A percentile compares a stretch with the other conserved stretches of the same genome.
Conservation (phyloP, 148 eudicot species). For the Amaranthus palmeri region DNA sequence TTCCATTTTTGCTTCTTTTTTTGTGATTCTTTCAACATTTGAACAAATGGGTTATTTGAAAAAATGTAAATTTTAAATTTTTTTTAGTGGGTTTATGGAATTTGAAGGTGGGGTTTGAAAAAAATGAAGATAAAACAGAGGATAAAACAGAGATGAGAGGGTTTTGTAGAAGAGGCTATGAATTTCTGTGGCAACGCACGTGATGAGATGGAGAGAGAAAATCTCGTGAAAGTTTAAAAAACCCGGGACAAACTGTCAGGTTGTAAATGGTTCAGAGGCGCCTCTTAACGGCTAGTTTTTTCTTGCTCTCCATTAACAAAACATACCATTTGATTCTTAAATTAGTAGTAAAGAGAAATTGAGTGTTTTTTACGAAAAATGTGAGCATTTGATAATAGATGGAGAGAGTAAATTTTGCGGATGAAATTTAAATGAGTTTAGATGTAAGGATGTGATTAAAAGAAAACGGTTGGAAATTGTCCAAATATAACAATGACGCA, state of each 20-base stretch:
- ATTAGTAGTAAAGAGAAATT: too few species aligned
- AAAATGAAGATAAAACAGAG: constrained; percentile 7
- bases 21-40: constrained; percentile 16
- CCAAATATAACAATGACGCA: too few species aligned
- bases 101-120: not conserved
- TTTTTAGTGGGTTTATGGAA: not conserved
- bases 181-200: constrained; percentile 25
- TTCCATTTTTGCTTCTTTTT: constrained; percentile 36
- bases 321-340: too few species aligned
- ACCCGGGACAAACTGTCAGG: constrained; percentile 41
- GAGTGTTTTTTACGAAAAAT: too few species aligned
- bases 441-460: too few species aligned
- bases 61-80: not conserved
- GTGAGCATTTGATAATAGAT: too few species aligned
- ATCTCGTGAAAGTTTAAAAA: constrained; percentile 31
- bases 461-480: too few species aligned
- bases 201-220: constrained; percentile 25
- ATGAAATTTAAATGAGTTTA: too few species aligned
- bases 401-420: too few species aligned
- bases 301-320: not conserved
- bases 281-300: constrained; percentile 65
- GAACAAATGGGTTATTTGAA: not conserved
- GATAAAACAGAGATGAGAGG: constrained; percentile 14
- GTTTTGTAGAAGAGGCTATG: constrained; percentile 18
- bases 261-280: constrained; percentile 30